Percentiles rank a stretch among this genome's conserved stretches.
These are phyloP conservation scores for Elongisporangium senticosum DNA, from an alignment of 352 stramenopile species.

Conservation along the genomic window DNA sequence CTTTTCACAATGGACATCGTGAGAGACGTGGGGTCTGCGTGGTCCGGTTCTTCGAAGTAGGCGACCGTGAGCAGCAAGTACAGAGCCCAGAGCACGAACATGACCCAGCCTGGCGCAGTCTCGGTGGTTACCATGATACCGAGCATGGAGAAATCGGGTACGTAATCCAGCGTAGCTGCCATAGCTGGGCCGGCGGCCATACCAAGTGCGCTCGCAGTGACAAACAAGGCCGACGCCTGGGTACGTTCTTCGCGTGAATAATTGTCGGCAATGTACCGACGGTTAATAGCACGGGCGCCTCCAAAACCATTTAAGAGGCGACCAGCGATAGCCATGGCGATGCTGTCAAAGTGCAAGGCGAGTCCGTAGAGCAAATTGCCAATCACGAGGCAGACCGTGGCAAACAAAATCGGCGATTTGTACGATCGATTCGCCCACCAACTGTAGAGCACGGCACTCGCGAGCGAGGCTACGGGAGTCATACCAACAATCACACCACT, in stretches of 20 bases:
- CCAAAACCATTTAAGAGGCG: slow-evolving; percentile 92
- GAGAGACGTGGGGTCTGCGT: slow-evolving; percentile 28
- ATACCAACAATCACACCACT: slow-evolving; percentile 95
- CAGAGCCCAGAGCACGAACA: slow-evolving; percentile 70
- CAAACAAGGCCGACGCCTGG: slow-evolving; percentile 88
- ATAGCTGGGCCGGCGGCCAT: slow-evolving; percentile 88
- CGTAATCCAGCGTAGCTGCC: slow-evolving; percentile 60
- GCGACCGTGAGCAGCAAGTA: slow-evolving; percentile 55
- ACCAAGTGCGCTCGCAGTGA: slow-evolving; percentile 88
- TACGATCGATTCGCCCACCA: slow-evolving; percentile 93
- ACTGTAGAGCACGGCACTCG: slow-evolving; percentile 92
- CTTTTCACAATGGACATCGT: slow-evolving; percentile 25
- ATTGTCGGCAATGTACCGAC: slow-evolving; percentile 86
- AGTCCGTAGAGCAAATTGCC: slow-evolving; percentile 88
- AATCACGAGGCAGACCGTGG: slow-evolving; percentile 72
- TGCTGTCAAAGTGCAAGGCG: slow-evolving; percentile 72
- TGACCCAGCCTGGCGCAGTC: slow-evolving; percentile 88
- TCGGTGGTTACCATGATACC: slow-evolving; percentile 78
- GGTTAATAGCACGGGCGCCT: slow-evolving; percentile 88
- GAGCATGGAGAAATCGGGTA: slow-evolving; percentile 57
- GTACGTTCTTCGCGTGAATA: slow-evolving; percentile 88
- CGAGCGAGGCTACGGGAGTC: slow-evolving; percentile 93
- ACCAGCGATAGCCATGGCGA: slow-evolving; percentile 85
- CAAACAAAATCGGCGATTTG: slow-evolving; percentile 79
- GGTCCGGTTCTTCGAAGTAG: slow-evolving; percentile 65